Percentiles rank a stretch among this genome's conserved stretches.
phyloP scores from a whole-genome alignment of 2,329 filamentous ascomycete species.

The Daldinia sp. region DNA sequence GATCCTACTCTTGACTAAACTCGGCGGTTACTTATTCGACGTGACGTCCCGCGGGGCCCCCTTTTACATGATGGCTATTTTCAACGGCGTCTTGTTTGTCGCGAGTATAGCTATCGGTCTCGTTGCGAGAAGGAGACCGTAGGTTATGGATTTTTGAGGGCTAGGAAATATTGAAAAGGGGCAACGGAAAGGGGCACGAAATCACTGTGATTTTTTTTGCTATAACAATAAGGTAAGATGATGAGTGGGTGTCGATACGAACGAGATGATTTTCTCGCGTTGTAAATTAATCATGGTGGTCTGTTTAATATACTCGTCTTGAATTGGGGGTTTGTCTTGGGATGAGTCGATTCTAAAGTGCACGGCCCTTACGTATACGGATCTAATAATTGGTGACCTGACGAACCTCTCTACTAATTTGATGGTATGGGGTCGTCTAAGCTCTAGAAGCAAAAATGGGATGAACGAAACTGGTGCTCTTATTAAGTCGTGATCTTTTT shows the following conservation, averaged over 20 bases:
- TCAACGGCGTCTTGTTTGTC: constrained; percentile 78
- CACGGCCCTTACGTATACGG: no score
- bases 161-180: neutral
- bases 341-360: neutral
- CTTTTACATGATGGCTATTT: constrained; percentile 92
- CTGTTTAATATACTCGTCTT: neutral
- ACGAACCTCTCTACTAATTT: no score
- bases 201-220: neutral
- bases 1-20: constrained; percentile 89
- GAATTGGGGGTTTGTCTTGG: neutral
- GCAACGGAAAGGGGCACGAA: neutral
- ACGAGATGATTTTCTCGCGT: neutral
- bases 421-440: neutral
- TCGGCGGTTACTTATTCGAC: constrained; percentile 89
- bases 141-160: neutral
- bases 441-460: neutral
- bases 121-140: neutral
- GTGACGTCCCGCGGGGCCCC: constrained; percentile 75
- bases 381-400: no score
- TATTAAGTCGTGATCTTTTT: neutral
- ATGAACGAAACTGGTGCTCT: neutral
- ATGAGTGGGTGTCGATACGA: neutral
- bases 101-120: constrained; percentile 62
- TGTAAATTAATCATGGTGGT: neutral
- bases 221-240: neutral